A percentile compares a stretch with the other conserved stretches of the same genome.
Conservation (phyloP, 768 basidiomycete genomes). For the Pisolithus orientalis region DNA sequence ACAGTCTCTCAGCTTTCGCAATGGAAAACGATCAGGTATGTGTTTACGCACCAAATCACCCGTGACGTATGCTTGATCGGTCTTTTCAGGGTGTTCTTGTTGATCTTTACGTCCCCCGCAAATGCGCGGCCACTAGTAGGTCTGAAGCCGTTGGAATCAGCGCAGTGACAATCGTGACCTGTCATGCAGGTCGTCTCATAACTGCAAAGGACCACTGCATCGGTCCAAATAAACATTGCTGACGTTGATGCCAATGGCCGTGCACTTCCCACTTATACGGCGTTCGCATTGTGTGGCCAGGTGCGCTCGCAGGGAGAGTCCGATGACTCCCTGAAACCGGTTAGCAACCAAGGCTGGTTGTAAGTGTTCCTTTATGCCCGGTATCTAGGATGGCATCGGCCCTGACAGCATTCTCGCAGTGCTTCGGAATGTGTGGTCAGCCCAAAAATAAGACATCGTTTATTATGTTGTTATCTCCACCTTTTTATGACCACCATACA, state of each 20-base stretch:
- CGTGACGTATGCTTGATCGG: constrained; percentile 1
- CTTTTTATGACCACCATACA: no score
- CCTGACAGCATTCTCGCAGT: constrained; percentile 41
- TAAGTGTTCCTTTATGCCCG: constrained; percentile 41
- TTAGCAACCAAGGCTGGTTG: constrained; percentile 92
- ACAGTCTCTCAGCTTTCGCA: constrained; percentile 17
- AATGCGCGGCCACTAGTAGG: constrained; percentile 96
- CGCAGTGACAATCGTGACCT: constrained; percentile 3
- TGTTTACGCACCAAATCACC: constrained; percentile 1
- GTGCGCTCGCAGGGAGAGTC: constrained; percentile 94
- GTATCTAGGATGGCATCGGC: neutral
- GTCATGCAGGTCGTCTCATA: constrained; percentile 81
- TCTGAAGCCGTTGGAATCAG: constrained; percentile 15
- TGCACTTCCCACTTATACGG: constrained; percentile 72
- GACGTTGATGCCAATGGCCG: constrained; percentile 91
- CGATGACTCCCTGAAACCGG: constrained; percentile 94
- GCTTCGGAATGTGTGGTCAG: constrained; percentile 94
- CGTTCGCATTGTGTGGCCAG: constrained; percentile 91
- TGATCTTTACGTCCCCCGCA: constrained; percentile 99
- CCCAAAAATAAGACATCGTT: constrained; percentile 68
- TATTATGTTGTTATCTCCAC: constrained; percentile 7
- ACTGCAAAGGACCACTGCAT: constrained; percentile 99
- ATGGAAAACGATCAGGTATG: constrained; percentile 93
- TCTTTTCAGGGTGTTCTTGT: constrained; percentile 83
- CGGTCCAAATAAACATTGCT: constrained; percentile 91